Evolutionary conservation across 208 protist genomes (phyloP).

Genomic region (Trypanosoma scelopori): DNA sequence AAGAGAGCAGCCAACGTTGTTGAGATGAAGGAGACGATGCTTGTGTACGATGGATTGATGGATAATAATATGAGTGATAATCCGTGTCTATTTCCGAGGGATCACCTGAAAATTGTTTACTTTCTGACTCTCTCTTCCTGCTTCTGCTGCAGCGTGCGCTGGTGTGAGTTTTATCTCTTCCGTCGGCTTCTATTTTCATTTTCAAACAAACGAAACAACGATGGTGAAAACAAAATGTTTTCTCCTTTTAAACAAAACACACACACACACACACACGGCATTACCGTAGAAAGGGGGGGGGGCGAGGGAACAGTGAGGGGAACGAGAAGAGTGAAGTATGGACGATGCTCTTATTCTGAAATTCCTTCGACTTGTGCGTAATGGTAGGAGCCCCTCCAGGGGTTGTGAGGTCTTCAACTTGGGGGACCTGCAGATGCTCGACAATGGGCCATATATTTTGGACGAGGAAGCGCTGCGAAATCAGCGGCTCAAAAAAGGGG

Average conservation of each 20-base stretch:
- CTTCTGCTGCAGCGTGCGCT: too few relatives aligned
- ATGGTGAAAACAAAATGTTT: background rate
- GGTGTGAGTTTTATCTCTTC: background rate
- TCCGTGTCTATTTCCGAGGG: too few relatives aligned
- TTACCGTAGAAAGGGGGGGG: background rate
- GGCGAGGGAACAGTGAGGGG: background rate
- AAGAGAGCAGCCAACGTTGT: too few relatives aligned
- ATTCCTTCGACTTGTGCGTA: slow-evolving; percentile 31
- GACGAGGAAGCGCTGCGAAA: slow-evolving; percentile 18
- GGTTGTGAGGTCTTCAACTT: slow-evolving; percentile 16
- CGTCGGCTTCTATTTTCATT: background rate
- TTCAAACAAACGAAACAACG: background rate
- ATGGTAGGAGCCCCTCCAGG: slow-evolving; percentile 10
- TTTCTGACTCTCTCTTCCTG: too few relatives aligned
- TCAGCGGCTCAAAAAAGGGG: background rate
- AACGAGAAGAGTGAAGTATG: slow-evolving; percentile 8
- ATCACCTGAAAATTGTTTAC: too few relatives aligned
- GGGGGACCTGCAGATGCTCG: slow-evolving; percentile 25
- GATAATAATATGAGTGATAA: too few relatives aligned
- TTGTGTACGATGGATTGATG: too few relatives aligned
- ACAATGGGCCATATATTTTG: slow-evolving; percentile 7
- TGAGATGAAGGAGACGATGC: too few relatives aligned
- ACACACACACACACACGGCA: too few relatives aligned
- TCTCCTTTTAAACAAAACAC: too few relatives aligned
- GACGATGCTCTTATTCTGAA: slow-evolving; percentile 29